A percentile compares a stretch with the other conserved stretches of the same genome.
phyloP scores from a whole-genome alignment of 179 eudicot species.

The Beta macrorhiza region DNA sequence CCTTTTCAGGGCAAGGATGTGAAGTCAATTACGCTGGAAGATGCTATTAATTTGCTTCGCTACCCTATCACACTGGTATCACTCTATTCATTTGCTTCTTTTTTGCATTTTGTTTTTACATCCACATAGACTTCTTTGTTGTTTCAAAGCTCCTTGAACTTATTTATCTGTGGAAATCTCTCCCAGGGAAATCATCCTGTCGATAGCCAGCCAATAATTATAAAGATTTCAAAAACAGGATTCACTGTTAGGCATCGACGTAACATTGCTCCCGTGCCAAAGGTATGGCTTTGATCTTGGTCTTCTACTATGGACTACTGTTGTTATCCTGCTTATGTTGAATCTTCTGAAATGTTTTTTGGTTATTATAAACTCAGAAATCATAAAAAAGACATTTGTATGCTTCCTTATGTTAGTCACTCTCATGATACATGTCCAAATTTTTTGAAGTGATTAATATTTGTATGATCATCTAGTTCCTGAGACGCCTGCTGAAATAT shows the following conservation, averaged over 20 bases:
- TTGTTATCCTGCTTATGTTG: neutral
- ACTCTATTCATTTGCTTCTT: neutral
- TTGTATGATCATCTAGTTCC: conserved; percentile 5
- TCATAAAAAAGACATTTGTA: neutral
- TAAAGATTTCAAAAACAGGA: conserved; percentile 63
- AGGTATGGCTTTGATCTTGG: conserved; percentile 48
- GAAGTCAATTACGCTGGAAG: conserved; percentile 58
- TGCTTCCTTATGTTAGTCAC: neutral
- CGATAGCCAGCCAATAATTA: conserved; percentile 56
- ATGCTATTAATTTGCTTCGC: conserved; percentile 68
- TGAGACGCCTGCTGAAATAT: neutral
- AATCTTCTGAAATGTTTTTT: neutral
- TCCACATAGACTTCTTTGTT: neutral
- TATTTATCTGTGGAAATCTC: neutral
- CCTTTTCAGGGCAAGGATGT: conserved; percentile 57
- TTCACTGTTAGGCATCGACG: conserved; percentile 70
- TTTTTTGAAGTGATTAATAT: neutral
- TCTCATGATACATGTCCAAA: neutral
- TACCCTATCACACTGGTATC: conserved; percentile 78
- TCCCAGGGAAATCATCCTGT: conserved; percentile 84
- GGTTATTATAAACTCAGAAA: too few relatives aligned
- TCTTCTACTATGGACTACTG: neutral
- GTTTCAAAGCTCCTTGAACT: neutral
- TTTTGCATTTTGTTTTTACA: conserved; percentile 5
- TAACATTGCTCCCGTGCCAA: conserved; percentile 60